These are phyloP conservation scores for Candida stauntonica DNA, from an alignment of 805 yeast genomes.

Conservation along the genomic window DNA sequence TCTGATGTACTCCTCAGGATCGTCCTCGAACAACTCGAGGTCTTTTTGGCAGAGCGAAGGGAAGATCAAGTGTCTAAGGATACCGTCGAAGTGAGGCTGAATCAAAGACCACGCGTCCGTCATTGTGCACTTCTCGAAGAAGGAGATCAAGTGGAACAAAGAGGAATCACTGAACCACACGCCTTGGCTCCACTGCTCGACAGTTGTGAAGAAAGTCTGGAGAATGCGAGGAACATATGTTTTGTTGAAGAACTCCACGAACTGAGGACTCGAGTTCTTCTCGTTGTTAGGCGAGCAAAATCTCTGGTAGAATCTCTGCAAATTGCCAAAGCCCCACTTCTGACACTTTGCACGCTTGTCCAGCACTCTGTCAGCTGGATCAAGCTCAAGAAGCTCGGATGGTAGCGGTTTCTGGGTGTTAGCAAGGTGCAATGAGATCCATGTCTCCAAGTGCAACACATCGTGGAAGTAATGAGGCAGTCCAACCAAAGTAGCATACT, in stretches of 20 bases:
- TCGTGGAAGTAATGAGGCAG: slow-evolving; percentile 48
- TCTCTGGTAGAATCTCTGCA: slow-evolving; percentile 64
- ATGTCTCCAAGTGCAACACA: slow-evolving; percentile 38
- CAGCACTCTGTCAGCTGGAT: slow-evolving; percentile 42
- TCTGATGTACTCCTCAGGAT: slow-evolving; percentile 85
- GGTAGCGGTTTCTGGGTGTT: slow-evolving; percentile 55
- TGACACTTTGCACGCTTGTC: slow-evolving; percentile 61
- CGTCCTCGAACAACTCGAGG: slow-evolving; percentile 73
- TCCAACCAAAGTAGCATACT: slow-evolving; percentile 55
- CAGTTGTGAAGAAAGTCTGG: slow-evolving; percentile 50
- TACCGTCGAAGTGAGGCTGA: slow-evolving; percentile 57
- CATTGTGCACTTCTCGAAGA: slow-evolving; percentile 57
- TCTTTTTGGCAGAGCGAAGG: slow-evolving; percentile 73
- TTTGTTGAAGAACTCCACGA: slow-evolving; percentile 48
- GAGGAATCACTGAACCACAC: slow-evolving; percentile 65
- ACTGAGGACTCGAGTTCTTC: slow-evolving; percentile 42
- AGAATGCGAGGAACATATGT: slow-evolving; percentile 70
- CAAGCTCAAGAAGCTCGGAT: slow-evolving; percentile 41
- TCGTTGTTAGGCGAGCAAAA: slow-evolving; percentile 34
- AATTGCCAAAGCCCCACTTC: slow-evolving; percentile 87
- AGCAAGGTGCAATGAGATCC: slow-evolving; percentile 66
- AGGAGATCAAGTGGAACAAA: slow-evolving; percentile 60
- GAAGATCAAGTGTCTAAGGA: slow-evolving; percentile 65
- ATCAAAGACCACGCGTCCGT: slow-evolving; percentile 56
- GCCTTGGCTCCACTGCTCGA: slow-evolving; percentile 36